These are phyloP conservation scores for Ustilago bromivora DNA, from an alignment of 1,284 basidiomycete genomes.

Conservation along the genomic window DNA sequence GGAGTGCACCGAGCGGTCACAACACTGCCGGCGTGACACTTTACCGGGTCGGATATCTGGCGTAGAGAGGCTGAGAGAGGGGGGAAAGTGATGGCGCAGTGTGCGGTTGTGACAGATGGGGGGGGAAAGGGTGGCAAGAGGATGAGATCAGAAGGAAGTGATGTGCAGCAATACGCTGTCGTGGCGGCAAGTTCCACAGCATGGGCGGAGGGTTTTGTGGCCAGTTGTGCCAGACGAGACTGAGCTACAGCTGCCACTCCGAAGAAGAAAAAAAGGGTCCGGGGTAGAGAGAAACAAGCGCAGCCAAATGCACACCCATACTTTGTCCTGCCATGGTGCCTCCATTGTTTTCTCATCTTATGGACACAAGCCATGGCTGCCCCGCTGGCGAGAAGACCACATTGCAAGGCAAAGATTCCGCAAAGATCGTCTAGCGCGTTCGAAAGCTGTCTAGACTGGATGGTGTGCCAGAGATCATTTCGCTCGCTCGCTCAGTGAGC, in stretches of 20 bases:
- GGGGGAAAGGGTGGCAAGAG: neutral
- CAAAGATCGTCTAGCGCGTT: neutral
- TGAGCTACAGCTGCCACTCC: neutral
- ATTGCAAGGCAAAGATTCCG: neutral
- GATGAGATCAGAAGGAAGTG: constrained; percentile 7
- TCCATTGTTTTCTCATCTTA: neutral
- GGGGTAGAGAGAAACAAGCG: constrained; percentile 23
- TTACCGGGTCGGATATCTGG: constrained; percentile 2
- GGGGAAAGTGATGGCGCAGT: constrained; percentile 6
- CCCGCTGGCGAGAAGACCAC: neutral
- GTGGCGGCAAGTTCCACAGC: constrained; percentile 5
- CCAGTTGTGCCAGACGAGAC: neutral
- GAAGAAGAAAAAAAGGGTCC: constrained; percentile 18
- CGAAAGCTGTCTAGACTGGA: neutral
- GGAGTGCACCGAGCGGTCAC: neutral
- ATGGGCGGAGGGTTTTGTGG: constrained; percentile 35
- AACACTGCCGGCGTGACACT: neutral
- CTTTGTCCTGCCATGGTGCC: neutral
- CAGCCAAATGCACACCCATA: neutral
- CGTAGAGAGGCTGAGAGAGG: neutral
- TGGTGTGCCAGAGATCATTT: neutral
- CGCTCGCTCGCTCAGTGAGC: constrained; percentile 2
- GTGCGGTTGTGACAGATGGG: neutral
- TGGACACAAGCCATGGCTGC: neutral
- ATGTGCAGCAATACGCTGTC: constrained; percentile 4